Evolutionary conservation across 202 grass and related monocot genomes (phyloP), one percentile per base, ranked within the genome.

Genomic region (Brachypodium distachyon): DNA sequence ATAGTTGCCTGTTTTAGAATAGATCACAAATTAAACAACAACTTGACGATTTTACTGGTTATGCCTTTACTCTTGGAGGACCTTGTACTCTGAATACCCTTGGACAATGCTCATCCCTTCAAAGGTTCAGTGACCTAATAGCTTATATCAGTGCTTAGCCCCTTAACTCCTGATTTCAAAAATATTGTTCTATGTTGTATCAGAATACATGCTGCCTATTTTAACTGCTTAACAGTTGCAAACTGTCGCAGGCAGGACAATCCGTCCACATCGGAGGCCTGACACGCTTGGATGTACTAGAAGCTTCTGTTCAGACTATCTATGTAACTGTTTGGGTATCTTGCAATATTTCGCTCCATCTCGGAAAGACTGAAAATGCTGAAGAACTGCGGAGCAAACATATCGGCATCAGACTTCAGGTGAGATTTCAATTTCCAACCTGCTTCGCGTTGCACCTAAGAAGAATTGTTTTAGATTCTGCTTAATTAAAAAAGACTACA

Each of bases 321-420:
- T 97, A 97, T 72, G 31, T 92, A 48, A 90, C 94, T 71, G 76
- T 94, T 76, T 97, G 86, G 89, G 86, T 89, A 84, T 97, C 94
- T 58, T 80, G 84, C 43, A 84, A 63, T 86, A 53, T 92, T 18
- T 89, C 91, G 28, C 84, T 97, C 67, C 94, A 97, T 76, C 86
- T 97, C 83, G 94, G 94, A 28, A 97, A 97, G 73, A 90, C 81
- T 26, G 91, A 90, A 57, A 97, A 86, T 74, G 78, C 94, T 72
- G 82, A 86, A 56, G 91, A 97, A 61, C 59, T 94, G 64, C 42
- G 77, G 56, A 72, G 32, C 12, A 90, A 90, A 34, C 94, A 97
- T 92, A 87, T 97, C 77, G 94, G 91, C 72, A 72, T 83, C 50
- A 92, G 91, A 73, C 82, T 94, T 62, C 94, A 92, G 91, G 91